A percentile compares a stretch with the other conserved stretches of the same genome.
phyloP scores from a whole-genome alignment of 2,329 filamentous ascomycete species.

The Cordyceps militaris region DNA sequence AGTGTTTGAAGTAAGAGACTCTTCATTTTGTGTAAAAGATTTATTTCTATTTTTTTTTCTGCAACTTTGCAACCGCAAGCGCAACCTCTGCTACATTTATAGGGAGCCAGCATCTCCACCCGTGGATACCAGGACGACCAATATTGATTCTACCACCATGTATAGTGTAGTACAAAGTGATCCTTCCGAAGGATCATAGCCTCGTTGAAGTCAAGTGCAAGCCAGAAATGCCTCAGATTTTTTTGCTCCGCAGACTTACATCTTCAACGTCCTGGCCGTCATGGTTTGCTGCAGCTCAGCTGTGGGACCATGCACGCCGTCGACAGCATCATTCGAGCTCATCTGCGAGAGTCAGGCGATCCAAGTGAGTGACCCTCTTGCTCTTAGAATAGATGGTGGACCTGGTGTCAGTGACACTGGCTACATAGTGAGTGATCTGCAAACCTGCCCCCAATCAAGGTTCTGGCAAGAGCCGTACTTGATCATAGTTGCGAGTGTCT shows the following conservation, averaged over 20 bases:
- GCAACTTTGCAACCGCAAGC: background rate
- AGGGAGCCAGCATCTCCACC: background rate
- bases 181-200: background rate
- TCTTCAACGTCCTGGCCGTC: background rate
- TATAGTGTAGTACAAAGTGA: background rate
- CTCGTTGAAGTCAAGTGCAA: background rate
- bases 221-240: background rate
- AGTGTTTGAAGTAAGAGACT: background rate
- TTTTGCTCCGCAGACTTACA: background rate
- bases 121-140: background rate
- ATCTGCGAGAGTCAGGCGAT: background rate
- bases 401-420: background rate
- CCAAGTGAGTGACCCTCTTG: background rate
- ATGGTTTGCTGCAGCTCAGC: background rate
- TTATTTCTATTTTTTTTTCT: background rate
- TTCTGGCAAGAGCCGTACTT: too few species aligned
- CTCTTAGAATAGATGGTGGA: background rate
- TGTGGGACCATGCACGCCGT: constrained; percentile 6
- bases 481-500: too few species aligned
- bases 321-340: background rate
- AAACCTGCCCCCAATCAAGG: too few species aligned
- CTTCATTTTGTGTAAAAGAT: background rate
- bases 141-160: background rate
- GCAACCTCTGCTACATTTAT: background rate
- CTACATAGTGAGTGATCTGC: too few species aligned